phyloP scores from a whole-genome alignment of 768 basidiomycete species.

The Xerocomellus intermedius region DNA sequence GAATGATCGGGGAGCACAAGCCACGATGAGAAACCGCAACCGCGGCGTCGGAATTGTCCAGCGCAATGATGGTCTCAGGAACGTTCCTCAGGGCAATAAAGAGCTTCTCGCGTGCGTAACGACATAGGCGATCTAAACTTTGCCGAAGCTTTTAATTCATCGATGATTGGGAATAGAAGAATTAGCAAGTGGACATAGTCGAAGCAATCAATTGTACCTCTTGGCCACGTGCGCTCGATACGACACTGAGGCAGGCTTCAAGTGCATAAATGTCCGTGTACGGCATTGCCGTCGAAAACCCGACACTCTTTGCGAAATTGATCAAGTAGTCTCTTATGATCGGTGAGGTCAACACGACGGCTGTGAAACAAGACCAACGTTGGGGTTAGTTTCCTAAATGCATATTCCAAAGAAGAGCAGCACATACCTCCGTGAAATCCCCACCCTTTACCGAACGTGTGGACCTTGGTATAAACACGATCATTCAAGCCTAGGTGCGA shows the following conservation, averaged over 20 bases:
- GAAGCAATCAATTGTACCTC: slow-evolving; percentile 15
- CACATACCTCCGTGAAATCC: slow-evolving; percentile 21
- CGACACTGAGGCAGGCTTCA: slow-evolving; percentile 43
- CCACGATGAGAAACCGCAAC: not conserved
- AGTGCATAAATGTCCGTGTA: slow-evolving; percentile 21
- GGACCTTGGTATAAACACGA: slow-evolving; percentile 43
- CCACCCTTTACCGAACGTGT: slow-evolving; percentile 52
- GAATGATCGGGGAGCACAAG: slow-evolving; percentile 20
- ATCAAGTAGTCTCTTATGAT: slow-evolving; percentile 20
- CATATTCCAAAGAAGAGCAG: too few species aligned
- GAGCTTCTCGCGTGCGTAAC: slow-evolving; percentile 14
- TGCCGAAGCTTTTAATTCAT: slow-evolving; percentile 17
- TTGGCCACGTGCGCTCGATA: slow-evolving; percentile 13
- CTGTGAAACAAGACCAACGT: not conserved
- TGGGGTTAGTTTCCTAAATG: not conserved
- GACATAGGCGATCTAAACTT: not conserved
- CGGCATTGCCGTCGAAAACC: slow-evolving; percentile 24
- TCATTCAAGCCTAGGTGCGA: slow-evolving; percentile 40
- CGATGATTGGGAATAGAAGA: not conserved
- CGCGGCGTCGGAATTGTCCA: not conserved
- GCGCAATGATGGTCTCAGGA: slow-evolving; percentile 5
- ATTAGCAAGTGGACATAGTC: not conserved
- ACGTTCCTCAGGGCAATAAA: slow-evolving; percentile 1
- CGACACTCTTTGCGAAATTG: slow-evolving; percentile 19
- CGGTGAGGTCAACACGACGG: slow-evolving; percentile 19